phyloP scores from a whole-genome alignment of 208 protist genomes.

The Leishmania arabica region DNA sequence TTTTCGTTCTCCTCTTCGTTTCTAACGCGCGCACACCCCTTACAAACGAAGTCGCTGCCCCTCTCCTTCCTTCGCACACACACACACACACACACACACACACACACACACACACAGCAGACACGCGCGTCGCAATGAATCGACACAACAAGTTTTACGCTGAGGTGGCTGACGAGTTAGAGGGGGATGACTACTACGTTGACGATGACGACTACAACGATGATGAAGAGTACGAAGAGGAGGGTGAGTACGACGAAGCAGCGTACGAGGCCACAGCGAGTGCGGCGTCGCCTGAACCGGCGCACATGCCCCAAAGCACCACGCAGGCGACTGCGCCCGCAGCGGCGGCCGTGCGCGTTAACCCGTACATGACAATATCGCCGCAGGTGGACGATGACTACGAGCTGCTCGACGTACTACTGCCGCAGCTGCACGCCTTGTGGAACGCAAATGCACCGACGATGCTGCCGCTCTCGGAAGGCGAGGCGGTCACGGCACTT shows the following conservation, averaged over 20 bases:
- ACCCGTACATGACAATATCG: slow-evolving; percentile 34
- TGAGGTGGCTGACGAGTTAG: slow-evolving; percentile 43
- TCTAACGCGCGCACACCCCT: background rate
- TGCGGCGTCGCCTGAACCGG: background rate
- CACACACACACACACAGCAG: background rate
- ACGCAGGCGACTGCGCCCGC: background rate
- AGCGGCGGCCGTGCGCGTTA: slow-evolving; percentile 9
- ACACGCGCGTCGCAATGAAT: slow-evolving; percentile 46
- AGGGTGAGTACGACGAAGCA: slow-evolving; percentile 33
- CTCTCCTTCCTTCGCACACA: background rate
- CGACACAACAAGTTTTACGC: slow-evolving; percentile 81
- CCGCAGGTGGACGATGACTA: slow-evolving; percentile 55
- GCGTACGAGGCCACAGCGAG: slow-evolving; percentile 1
- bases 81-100: background rate
- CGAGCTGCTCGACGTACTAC: slow-evolving; percentile 41
- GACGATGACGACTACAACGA: slow-evolving; percentile 53
- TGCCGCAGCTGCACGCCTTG: slow-evolving; percentile 40
- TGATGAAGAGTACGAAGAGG: slow-evolving; percentile 65
- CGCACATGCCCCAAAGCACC: background rate
- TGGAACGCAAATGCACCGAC: slow-evolving; percentile 46
- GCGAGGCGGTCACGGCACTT: slow-evolving; percentile 51
- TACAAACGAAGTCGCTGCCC: background rate
- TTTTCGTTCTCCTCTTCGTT: background rate
- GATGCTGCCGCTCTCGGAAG: slow-evolving; percentile 41
- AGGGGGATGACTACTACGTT: slow-evolving; percentile 64